Conservation (phyloP, 2,329 filamentous ascomycete genomes). For the Phialocephala sp. region DNA sequence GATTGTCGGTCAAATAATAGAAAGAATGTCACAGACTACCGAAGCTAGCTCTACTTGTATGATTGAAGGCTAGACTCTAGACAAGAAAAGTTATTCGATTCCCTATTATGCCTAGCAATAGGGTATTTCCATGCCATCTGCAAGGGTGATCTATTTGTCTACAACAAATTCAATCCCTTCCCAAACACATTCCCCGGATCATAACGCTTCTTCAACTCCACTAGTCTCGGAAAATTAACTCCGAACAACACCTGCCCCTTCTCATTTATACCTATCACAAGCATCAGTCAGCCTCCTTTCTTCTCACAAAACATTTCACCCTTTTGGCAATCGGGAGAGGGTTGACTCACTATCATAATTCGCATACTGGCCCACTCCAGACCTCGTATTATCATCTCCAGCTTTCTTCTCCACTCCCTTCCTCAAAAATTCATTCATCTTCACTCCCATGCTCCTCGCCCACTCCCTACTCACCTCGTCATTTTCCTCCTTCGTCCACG, state of each 20-base stretch:
- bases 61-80: too few species aligned
- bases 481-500: conserved; percentile 35
- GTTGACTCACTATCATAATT: not conserved
- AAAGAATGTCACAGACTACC: too few species aligned
- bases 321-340: not conserved
- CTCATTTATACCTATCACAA: conserved; percentile 17
- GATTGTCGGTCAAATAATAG: not conserved
- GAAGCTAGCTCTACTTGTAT: too few species aligned
- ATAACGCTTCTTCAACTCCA: conserved; percentile 51
- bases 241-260: conserved; percentile 46
- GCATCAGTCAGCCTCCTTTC: conserved; percentile 12
- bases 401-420: not conserved
- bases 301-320: conserved; percentile 1
- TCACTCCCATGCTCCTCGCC: conserved; percentile 20
- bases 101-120: too few species aligned
- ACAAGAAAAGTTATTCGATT: too few species aligned
- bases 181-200: conserved; percentile 54
- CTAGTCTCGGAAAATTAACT: conserved; percentile 48
- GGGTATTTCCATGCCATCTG: too few species aligned
- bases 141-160: too few species aligned
- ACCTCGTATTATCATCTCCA: not conserved
- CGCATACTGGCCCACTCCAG: not conserved
- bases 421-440: not conserved
- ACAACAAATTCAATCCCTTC: conserved; percentile 28
- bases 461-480: not conserved